These are phyloP conservation scores for Lachnellula hyalina DNA, from an alignment of 2,329 filamentous ascomycete genomes.

Conservation along the genomic window DNA sequence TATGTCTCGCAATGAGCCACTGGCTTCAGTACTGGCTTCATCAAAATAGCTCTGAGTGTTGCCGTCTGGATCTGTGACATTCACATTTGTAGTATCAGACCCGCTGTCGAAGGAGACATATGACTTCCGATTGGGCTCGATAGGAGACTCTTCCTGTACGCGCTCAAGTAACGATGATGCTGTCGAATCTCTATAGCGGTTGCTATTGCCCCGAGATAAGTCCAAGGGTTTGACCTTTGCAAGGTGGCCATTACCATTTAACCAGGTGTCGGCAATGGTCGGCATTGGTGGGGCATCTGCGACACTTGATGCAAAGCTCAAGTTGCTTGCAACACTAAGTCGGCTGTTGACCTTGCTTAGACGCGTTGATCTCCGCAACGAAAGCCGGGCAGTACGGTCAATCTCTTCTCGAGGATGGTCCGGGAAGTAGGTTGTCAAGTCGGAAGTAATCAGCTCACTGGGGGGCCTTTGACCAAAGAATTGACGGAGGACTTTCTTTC, in stretches of 20 bases:
- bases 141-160: constrained; percentile 78
- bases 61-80: constrained; percentile 72
- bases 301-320: constrained; percentile 87
- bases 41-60: constrained; percentile 80
- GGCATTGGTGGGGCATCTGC: constrained; percentile 92
- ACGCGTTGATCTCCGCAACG: constrained; percentile 82
- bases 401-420: constrained; percentile 92
- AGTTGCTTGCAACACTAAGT: constrained; percentile 86
- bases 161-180: constrained; percentile 85
- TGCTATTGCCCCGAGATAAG: constrained; percentile 31
- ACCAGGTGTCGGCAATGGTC: constrained; percentile 91
- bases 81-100: constrained; percentile 65
- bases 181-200: constrained; percentile 77
- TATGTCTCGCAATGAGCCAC: constrained; percentile 75
- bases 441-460: constrained; percentile 94
- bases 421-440: constrained; percentile 94
- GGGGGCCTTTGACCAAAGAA: constrained; percentile 92
- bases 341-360: constrained; percentile 90
- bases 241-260: constrained; percentile 55
- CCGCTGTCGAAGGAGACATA: constrained; percentile 80
- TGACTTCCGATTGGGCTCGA: constrained; percentile 86
- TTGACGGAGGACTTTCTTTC: constrained; percentile 62
- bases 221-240: constrained; percentile 45
- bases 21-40: constrained; percentile 66
- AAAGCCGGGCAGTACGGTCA: constrained; percentile 89